Conservation (phyloP, 1,284 basidiomycete species). For the Filobasidium uniguttulatum region DNA sequence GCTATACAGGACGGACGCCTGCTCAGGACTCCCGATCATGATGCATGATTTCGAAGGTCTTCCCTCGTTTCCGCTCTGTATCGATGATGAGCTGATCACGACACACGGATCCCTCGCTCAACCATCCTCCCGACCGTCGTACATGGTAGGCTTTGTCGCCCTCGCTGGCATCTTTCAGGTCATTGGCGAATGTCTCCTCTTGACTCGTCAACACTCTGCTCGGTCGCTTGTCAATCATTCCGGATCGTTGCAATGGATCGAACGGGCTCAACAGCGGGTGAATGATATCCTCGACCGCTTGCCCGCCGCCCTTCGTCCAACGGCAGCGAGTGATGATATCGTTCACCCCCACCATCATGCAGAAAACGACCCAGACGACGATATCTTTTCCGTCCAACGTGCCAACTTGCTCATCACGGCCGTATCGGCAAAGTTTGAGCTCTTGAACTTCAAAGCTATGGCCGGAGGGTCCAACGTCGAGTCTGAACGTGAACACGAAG, state of each 20-base stretch:
- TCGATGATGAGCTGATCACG: conserved; percentile 36
- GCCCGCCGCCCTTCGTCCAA: conserved; percentile 20
- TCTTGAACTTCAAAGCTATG: conserved; percentile 22
- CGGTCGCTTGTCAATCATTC: conserved; percentile 6
- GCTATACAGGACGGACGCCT: conserved; percentile 29
- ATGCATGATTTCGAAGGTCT: conserved; percentile 37
- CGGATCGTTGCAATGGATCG: conserved; percentile 21
- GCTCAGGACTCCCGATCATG: conserved; percentile 33
- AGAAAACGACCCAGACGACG: no score
- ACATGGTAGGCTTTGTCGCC: conserved; percentile 33
- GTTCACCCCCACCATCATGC: no score
- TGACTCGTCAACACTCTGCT: conserved; percentile 22
- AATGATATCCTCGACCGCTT: conserved; percentile 25
- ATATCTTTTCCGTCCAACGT: conserved; percentile 16
- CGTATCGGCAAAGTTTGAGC: conserved; percentile 34
- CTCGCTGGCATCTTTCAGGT: conserved; percentile 31
- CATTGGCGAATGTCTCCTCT: conserved; percentile 33
- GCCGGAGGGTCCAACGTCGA: conserved; percentile 14
- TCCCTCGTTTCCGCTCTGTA: conserved; percentile 28
- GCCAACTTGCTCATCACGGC: conserved; percentile 34
- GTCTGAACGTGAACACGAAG: conserved; percentile 29
- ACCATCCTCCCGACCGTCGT: conserved; percentile 24
- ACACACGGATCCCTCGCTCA: conserved; percentile 35
- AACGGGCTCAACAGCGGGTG: conserved; percentile 25
- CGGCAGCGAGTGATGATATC: conserved; percentile 18